Conservation (phyloP, 2,329 filamentous ascomycete species). For the Stemphylium beticola region DNA sequence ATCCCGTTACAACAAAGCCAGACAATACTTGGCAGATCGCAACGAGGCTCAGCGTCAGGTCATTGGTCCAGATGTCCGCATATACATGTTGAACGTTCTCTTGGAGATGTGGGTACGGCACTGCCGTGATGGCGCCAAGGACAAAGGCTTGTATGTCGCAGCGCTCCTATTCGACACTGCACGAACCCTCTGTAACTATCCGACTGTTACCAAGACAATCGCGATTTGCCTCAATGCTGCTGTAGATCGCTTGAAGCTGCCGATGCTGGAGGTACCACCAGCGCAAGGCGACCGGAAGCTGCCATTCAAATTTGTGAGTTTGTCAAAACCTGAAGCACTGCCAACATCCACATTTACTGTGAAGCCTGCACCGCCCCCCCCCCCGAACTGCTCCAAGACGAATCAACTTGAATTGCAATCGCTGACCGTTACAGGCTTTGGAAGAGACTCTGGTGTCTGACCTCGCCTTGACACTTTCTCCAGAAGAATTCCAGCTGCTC, state of each 20-base stretch:
- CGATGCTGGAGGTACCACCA: slow-evolving; percentile 41
- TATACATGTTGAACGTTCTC: slow-evolving; percentile 58
- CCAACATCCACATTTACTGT: neutral
- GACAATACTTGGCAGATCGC: slow-evolving; percentile 56
- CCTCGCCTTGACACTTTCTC: slow-evolving; percentile 48
- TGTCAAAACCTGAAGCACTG: neutral
- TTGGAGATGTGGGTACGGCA: slow-evolving; percentile 56
- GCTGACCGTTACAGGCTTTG: slow-evolving; percentile 15
- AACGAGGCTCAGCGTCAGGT: slow-evolving; percentile 48
- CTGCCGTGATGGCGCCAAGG: slow-evolving; percentile 38
- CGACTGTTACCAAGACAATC: slow-evolving; percentile 39
- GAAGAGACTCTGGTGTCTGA: slow-evolving; percentile 27
- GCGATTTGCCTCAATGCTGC: slow-evolving; percentile 42
- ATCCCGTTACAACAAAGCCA: slow-evolving; percentile 57
- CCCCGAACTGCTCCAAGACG: neutral
- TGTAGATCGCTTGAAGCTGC: slow-evolving; percentile 49
- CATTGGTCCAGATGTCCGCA: slow-evolving; percentile 54
- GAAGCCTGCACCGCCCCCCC: neutral
- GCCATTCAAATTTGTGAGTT: slow-evolving; percentile 50
- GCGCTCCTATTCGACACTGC: slow-evolving; percentile 43
- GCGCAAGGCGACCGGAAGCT: slow-evolving; percentile 49
- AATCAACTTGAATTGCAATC: neutral
- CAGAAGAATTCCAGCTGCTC: slow-evolving; percentile 69
- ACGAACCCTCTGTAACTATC: slow-evolving; percentile 35
- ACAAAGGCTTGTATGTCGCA: slow-evolving; percentile 39